Evolutionary conservation across 192 early-diverging fungal genomes (phyloP).

Genomic region (Backusella luteola): DNA sequence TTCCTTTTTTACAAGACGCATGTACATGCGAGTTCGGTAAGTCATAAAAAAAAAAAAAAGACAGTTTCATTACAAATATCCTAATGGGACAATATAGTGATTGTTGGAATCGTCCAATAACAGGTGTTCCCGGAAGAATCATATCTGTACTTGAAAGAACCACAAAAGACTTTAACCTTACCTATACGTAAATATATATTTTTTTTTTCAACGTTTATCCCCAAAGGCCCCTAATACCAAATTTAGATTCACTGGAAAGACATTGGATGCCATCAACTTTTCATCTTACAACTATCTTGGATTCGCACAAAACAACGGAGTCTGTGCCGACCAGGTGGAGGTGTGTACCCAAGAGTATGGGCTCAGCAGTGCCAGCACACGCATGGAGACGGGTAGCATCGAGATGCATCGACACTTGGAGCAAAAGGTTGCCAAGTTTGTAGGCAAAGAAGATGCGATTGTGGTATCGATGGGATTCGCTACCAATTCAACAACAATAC

Average conservation of each 20-base stretch:
- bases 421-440: slow-evolving; percentile 72
- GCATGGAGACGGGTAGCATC: slow-evolving; percentile 64
- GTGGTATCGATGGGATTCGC: slow-evolving; percentile 89
- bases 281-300: slow-evolving; percentile 94
- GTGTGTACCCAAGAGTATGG: slow-evolving; percentile 60
- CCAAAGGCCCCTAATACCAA: too few relatives aligned
- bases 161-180: slow-evolving; percentile 68
- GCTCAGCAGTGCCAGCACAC: slow-evolving; percentile 54
- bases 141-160: slow-evolving; percentile 74
- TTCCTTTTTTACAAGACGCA: slow-evolving; percentile 82
- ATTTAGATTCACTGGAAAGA: slow-evolving; percentile 64
- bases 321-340: slow-evolving; percentile 86
- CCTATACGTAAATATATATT: slow-evolving; percentile 47
- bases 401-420: slow-evolving; percentile 72
- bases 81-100: slow-evolving; percentile 48
- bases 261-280: slow-evolving; percentile 73
- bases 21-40: slow-evolving; percentile 74
- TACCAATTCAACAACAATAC: slow-evolving; percentile 86
- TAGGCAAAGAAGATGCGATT: slow-evolving; percentile 81
- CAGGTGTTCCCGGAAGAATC: slow-evolving; percentile 78
- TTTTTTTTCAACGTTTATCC: too few relatives aligned
- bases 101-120: slow-evolving; percentile 88
- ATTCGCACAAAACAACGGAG: slow-evolving; percentile 84
- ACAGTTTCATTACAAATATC: too few relatives aligned
- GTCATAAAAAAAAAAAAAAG: too few relatives aligned